Evolutionary conservation across 2,329 filamentous ascomycete genomes (phyloP), one percentile per base, ranked within the genome.

Genomic region (Botrytis elliptica): DNA sequence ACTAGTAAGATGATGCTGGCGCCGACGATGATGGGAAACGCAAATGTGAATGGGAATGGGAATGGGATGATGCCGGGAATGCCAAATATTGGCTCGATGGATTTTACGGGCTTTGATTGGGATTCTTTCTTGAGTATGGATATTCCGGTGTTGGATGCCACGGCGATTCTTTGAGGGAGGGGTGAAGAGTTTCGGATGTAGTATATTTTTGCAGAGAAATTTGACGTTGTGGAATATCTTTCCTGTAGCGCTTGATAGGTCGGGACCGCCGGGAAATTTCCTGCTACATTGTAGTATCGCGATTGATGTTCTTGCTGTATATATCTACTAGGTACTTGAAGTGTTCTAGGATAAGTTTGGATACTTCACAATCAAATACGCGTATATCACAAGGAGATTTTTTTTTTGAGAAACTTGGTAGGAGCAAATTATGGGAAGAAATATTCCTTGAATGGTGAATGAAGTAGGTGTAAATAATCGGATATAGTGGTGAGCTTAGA

Each of bases 101-200:
- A 72, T 72, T 67, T 72, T 16, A 42, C 62, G 12, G 62, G 62
- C 3, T 72, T 72, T 22, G 70, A 72, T 59, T 72, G 70, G 70
- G 70, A 72, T 59, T 65, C 62, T 6, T 72, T 72, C 44, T 52
- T 72, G 20, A 59, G 46, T 67, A 72, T 72, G 70, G 70, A 72
- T 72, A 72, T 72, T 67, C 70, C 70, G 12, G 70, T 72, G 7
- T 8, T 72, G 49, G 70, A 72, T 65, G 62, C 60, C 18, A 65
- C 70, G n/a, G 70, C 44, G 9, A 72, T 72, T 1, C 42, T 70
- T 29, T 70, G 29, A 63, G 46, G 3, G 46, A 10, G 46, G 20
- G 46, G 8, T 12, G 4, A n/a, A 25, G 55, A 12, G 8, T 3
- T 46, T 38, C 9, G 4, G 16, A 5, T 22, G 25, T 6, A 46